phyloP scores from a whole-genome alignment of 2,329 filamentous ascomycete species.

The Stagonosporopsis tanaceti region DNA sequence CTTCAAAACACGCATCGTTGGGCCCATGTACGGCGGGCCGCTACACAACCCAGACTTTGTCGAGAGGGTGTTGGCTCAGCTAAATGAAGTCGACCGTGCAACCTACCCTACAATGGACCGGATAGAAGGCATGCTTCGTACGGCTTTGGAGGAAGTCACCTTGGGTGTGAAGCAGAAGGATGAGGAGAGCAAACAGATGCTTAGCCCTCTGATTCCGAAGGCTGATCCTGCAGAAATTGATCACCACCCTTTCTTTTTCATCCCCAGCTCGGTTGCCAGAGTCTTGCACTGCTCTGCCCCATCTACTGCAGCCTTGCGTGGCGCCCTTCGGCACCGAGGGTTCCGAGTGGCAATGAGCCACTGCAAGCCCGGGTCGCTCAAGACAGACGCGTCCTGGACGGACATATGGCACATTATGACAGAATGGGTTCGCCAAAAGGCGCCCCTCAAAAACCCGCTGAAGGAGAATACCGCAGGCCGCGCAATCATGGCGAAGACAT shows the following conservation, averaged over 20 bases:
- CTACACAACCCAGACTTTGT: constrained; percentile 88
- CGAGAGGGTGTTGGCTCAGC: constrained; percentile 74
- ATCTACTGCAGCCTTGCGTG: constrained; percentile 78
- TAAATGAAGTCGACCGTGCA: constrained; percentile 71
- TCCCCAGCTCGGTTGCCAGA: constrained; percentile 76
- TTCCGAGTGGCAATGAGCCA: constrained; percentile 88
- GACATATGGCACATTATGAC: constrained; percentile 93
- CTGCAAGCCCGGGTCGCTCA: constrained; percentile 86
- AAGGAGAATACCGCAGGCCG: constrained; percentile 75
- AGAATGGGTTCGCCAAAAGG: constrained; percentile 85
- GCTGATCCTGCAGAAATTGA: constrained; percentile 62
- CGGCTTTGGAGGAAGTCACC: constrained; percentile 78
- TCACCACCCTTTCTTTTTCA: constrained; percentile 84
- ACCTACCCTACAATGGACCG: constrained; percentile 82
- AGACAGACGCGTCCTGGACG: constrained; percentile 90
- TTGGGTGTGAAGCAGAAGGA: constrained; percentile 37
- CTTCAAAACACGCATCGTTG: constrained; percentile 83
- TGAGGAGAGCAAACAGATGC: constrained; percentile 28
- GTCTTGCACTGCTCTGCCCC: constrained; percentile 82
- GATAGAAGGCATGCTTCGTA: constrained; percentile 90
- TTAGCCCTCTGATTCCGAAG: constrained; percentile 51
- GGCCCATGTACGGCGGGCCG: constrained; percentile 94
- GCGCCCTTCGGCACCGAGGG: constrained; percentile 80
- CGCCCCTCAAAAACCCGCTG: constrained; percentile 77
- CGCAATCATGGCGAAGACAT: constrained; percentile 64